Percentiles rank a stretch among this genome's conserved stretches.
These are phyloP conservation scores for Lolium rigidum DNA, from an alignment of 176 grass and related monocot species.

Conservation along the genomic window DNA sequence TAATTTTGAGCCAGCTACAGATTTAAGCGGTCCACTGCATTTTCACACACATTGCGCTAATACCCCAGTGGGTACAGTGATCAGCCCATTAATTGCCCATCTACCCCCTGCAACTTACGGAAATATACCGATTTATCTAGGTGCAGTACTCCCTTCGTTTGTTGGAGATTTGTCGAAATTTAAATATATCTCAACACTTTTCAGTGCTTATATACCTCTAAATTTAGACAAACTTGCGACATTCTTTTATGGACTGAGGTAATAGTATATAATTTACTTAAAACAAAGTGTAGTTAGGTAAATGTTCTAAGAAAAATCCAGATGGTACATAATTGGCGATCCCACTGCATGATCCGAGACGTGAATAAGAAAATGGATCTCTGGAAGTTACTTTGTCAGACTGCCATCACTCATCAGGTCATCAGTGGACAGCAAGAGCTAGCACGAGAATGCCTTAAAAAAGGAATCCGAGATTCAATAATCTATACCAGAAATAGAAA, in stretches of 20 bases:
- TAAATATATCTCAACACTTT: too few relatives aligned
- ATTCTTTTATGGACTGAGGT: too few relatives aligned
- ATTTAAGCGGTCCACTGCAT: background rate
- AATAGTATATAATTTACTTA: too few relatives aligned
- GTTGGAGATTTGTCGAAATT: too few relatives aligned
- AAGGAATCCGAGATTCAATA: background rate
- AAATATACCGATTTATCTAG: too few relatives aligned
- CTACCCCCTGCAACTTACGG: background rate
- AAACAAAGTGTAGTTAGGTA: background rate
- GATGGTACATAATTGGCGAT: background rate
- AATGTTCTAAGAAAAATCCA: background rate
- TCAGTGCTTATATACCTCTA: too few relatives aligned
- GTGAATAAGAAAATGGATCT: background rate
- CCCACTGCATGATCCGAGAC: background rate
- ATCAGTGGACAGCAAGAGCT: background rate
- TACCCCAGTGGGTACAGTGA: background rate
- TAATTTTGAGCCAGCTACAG: background rate
- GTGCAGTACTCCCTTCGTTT: too few relatives aligned
- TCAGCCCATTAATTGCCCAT: background rate
- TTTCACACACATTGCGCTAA: too few relatives aligned
- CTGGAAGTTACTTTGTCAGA: background rate
- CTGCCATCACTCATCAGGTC: background rate
- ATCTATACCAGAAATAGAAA: background rate
- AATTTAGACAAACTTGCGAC: too few relatives aligned
- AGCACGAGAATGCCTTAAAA: background rate